These are phyloP conservation scores for Cutaneotrichosporon arboriforme DNA, from an alignment of 1,284 basidiomycete species.

Conservation along the genomic window DNA sequence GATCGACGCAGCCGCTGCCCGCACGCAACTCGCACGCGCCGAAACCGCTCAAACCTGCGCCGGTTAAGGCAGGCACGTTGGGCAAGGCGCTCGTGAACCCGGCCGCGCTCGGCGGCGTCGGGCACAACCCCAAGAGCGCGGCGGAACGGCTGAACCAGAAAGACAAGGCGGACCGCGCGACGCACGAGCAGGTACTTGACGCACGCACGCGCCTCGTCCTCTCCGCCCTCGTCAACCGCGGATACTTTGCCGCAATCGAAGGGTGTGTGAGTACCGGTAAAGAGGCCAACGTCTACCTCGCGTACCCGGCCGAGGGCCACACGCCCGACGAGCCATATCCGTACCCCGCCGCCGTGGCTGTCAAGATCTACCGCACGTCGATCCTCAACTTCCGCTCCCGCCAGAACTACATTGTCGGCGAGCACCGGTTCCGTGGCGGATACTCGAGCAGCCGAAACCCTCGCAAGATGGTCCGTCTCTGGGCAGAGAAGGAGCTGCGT, in stretches of 20 bases:
- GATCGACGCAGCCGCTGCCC: conserved; percentile 24
- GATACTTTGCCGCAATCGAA: conserved; percentile 77
- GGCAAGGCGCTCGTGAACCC: conserved; percentile 65
- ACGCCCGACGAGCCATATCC: conserved; percentile 49
- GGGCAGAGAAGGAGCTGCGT: conserved; percentile 99
- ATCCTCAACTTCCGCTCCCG: conserved; percentile 97
- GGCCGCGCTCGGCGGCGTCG: conserved; percentile 56
- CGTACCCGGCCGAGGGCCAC: conserved; percentile 58
- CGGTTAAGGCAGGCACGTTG: conserved; percentile 50
- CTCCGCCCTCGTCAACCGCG: conserved; percentile 88
- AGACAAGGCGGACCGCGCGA: conserved; percentile 90
- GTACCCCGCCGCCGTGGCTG: conserved; percentile 63
- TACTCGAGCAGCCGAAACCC: conserved; percentile 84
- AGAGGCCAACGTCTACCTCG: conserved; percentile 94
- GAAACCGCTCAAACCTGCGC: conserved; percentile 45
- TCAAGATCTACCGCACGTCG: conserved; percentile 98
- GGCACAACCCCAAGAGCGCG: conserved; percentile 82
- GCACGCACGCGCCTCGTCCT: conserved; percentile 82
- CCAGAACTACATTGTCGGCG: conserved; percentile 83
- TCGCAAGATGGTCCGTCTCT: conserved; percentile 96
- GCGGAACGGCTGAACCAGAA: conserved; percentile 77
- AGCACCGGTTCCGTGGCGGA: conserved; percentile 87
- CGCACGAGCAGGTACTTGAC: conserved; percentile 89
- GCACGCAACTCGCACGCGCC: conserved; percentile 32
- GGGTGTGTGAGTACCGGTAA: conserved; percentile 93